These are phyloP conservation scores for Zymoseptoria ardabiliae DNA, from an alignment of 2,329 filamentous ascomycete species.

Conservation along the genomic window DNA sequence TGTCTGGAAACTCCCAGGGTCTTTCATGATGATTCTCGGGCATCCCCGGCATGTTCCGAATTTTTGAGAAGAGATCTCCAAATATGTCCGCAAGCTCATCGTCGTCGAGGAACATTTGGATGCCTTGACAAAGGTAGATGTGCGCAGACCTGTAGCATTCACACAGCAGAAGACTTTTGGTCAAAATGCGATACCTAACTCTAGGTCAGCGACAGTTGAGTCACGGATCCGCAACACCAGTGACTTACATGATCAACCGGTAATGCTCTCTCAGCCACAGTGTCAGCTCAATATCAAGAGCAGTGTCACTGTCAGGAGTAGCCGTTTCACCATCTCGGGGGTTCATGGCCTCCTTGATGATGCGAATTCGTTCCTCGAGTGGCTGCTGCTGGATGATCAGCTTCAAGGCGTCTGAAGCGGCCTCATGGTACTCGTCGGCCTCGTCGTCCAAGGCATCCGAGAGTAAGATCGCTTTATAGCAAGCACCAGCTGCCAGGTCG, in stretches of 20 bases:
- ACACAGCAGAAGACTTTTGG: slow-evolving; percentile 50
- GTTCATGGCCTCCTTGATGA: slow-evolving; percentile 22
- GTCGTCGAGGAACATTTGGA: slow-evolving; percentile 49
- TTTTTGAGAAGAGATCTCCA: slow-evolving; percentile 39
- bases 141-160: slow-evolving; percentile 61
- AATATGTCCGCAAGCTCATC: slow-evolving; percentile 49
- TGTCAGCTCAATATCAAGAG: slow-evolving; percentile 21
- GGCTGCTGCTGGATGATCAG: slow-evolving; percentile 18
- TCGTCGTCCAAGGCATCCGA: slow-evolving; percentile 74
- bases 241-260: slow-evolving; percentile 17
- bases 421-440: slow-evolving; percentile 73
- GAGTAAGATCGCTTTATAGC: slow-evolving; percentile 81
- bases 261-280: slow-evolving; percentile 44
- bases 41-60: slow-evolving; percentile 10
- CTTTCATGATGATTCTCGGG: neutral
- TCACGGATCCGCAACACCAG: neutral
- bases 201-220: slow-evolving; percentile 1
- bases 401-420: slow-evolving; percentile 46
- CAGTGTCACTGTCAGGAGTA: slow-evolving; percentile 14
- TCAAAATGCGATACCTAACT: slow-evolving; percentile 19
- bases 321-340: slow-evolving; percentile 10
- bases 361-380: slow-evolving; percentile 33
- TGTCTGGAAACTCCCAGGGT: slow-evolving; percentile 52
- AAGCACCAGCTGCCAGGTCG: slow-evolving; percentile 82
- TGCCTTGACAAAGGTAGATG: slow-evolving; percentile 57